Conservation (phyloP, 768 basidiomycete genomes). For the Rhodotorula paludigena region DNA sequence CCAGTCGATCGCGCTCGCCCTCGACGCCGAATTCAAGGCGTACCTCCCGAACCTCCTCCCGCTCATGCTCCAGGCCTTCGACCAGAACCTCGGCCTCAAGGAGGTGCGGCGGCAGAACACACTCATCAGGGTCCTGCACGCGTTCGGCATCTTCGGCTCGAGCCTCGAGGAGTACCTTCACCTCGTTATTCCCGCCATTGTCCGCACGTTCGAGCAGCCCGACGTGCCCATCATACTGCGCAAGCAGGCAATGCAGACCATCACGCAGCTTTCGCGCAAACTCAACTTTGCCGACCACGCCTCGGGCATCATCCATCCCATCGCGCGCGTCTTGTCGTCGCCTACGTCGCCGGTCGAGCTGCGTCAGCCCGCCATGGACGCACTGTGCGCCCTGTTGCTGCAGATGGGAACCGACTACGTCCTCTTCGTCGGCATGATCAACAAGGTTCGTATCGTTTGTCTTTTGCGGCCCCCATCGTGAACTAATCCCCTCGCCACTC, state of each 20-base stretch:
- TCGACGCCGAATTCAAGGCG: slow-evolving; percentile 95
- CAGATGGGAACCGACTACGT: slow-evolving; percentile 96
- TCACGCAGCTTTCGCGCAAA: slow-evolving; percentile 79
- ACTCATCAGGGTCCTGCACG: slow-evolving; percentile 80
- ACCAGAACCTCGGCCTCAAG: slow-evolving; percentile 68
- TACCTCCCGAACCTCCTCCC: slow-evolving; percentile 87
- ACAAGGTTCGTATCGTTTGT: slow-evolving; percentile 60
- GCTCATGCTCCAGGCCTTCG: slow-evolving; percentile 81
- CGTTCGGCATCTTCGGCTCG: slow-evolving; percentile 87
- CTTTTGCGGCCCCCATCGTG: background rate
- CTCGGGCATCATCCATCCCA: slow-evolving; percentile 90
- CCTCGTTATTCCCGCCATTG: slow-evolving; percentile 89
- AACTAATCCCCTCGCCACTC: slow-evolving; percentile 1
- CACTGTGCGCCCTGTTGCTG: slow-evolving; percentile 80
- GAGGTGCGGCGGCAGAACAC: slow-evolving; percentile 64
- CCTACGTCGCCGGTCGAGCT: slow-evolving; percentile 60
- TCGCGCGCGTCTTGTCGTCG: slow-evolving; percentile 75
- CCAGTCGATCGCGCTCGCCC: slow-evolving; percentile 83
- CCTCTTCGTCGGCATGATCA: slow-evolving; percentile 94
- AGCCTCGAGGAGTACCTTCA: slow-evolving; percentile 98
- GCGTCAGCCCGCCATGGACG: slow-evolving; percentile 81
- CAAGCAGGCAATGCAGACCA: slow-evolving; percentile 82
- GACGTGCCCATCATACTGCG: slow-evolving; percentile 70
- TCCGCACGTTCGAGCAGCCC: slow-evolving; percentile 77
- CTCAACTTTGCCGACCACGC: slow-evolving; percentile 98